phyloP scores from a whole-genome alignment of 1,139 yeast species.

The Scheffersomyces quercinus region DNA sequence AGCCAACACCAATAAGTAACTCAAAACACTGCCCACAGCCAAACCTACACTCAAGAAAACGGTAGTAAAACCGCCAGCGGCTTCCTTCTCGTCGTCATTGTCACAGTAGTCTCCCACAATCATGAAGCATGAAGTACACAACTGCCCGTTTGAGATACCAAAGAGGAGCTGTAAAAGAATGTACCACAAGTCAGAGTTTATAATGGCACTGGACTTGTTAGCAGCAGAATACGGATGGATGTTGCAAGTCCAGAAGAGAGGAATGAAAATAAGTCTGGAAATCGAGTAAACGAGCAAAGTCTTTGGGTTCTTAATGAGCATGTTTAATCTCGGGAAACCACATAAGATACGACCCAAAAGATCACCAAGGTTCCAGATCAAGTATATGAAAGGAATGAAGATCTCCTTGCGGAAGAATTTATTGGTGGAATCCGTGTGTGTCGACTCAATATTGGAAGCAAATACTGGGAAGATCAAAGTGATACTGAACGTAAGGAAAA shows the following conservation, averaged over 20 bases:
- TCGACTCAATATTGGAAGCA: slow-evolving; percentile 70
- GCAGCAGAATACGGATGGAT: slow-evolving; percentile 35
- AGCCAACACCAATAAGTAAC: slow-evolving; percentile 60
- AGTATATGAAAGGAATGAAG: slow-evolving; percentile 74
- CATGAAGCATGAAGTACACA: slow-evolving; percentile 81
- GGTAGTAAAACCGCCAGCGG: slow-evolving; percentile 92
- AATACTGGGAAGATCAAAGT: slow-evolving; percentile 87
- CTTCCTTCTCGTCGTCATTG: slow-evolving; percentile 67
- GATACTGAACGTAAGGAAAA: slow-evolving; percentile 72
- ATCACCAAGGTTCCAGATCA: slow-evolving; percentile 91
- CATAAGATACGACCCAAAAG: slow-evolving; percentile 73
- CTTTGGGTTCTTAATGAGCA: slow-evolving; percentile 40
- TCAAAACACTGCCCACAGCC: slow-evolving; percentile 72
- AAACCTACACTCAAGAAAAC: slow-evolving; percentile 74
- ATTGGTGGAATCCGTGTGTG: slow-evolving; percentile 30
- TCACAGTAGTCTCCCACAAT: slow-evolving; percentile 62
- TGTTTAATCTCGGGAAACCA: slow-evolving; percentile 45
- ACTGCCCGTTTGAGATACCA: slow-evolving; percentile 87
- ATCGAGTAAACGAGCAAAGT: slow-evolving; percentile 53
- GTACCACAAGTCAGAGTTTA: slow-evolving; percentile 67
- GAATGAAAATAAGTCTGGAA: slow-evolving; percentile 56
- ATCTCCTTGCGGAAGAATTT: slow-evolving; percentile 45
- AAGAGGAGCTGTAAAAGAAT: slow-evolving; percentile 68
- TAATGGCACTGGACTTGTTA: slow-evolving; percentile 30
- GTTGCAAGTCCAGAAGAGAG: slow-evolving; percentile 71